Conservation (phyloP, 352 stramenopile genomes). For the Nothophytophthora sp. region DNA sequence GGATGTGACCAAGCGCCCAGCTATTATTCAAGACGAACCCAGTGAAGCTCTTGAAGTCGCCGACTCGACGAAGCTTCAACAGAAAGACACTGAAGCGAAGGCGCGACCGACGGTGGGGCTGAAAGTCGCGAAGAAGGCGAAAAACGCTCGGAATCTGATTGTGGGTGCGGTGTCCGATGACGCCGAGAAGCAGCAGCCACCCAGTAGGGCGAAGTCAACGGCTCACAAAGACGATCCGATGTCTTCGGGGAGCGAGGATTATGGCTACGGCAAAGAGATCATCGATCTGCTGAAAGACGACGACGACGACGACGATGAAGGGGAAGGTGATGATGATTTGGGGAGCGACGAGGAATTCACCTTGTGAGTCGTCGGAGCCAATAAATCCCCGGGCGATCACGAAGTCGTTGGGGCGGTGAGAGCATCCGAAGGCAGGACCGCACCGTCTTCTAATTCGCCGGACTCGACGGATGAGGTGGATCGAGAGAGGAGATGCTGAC, state of each 20-base stretch:
- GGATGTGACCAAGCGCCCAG: slow-evolving; percentile 10
- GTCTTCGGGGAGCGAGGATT: slow-evolving; percentile 4
- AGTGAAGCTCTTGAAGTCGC: neutral
- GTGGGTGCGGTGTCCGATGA: neutral
- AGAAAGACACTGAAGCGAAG: neutral
- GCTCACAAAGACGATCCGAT: neutral
- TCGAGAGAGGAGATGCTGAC: slow-evolving; percentile 13
- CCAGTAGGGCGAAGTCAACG: neutral
- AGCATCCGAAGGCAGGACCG: slow-evolving; percentile 1
- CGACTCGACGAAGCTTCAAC: neutral
- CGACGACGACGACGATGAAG: slow-evolving; percentile 14
- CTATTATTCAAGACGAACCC: neutral
- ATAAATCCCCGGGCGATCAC: neutral
- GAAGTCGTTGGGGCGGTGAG: neutral
- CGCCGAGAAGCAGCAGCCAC: slow-evolving; percentile 10
- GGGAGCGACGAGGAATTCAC: slow-evolving; percentile 23
- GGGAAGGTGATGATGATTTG: slow-evolving; percentile 2
- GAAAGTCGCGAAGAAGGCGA: slow-evolving; percentile 22
- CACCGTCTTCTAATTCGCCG: slow-evolving; percentile 30
- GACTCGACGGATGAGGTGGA: slow-evolving; percentile 33
- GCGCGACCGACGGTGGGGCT: neutral
- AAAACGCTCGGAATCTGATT: slow-evolving; percentile 10
- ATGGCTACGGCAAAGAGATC: slow-evolving; percentile 15
- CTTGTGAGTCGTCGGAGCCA: slow-evolving; percentile 2
- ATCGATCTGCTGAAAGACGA: slow-evolving; percentile 14